Conservation (phyloP, 2,329 filamentous ascomycete species). For the Myriosclerotinia duriaeana region DNA sequence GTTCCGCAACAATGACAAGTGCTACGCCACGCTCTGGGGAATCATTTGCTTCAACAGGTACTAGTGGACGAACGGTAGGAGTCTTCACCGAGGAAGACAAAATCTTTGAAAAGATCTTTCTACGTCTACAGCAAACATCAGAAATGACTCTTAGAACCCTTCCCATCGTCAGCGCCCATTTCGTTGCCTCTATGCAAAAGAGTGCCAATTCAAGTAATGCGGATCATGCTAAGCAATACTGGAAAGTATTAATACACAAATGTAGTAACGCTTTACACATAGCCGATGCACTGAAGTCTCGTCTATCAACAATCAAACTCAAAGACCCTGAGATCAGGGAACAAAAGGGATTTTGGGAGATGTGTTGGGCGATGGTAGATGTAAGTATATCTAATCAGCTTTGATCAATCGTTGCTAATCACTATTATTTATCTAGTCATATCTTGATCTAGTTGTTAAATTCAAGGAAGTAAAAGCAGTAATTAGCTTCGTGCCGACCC, state of each 20-base stretch:
- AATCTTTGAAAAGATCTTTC: slow-evolving; percentile 78
- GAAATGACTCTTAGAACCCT: slow-evolving; percentile 71
- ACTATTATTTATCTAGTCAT: slow-evolving; percentile 48
- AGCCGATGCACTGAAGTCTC: slow-evolving; percentile 68
- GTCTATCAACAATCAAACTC: slow-evolving; percentile 77
- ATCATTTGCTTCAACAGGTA: slow-evolving; percentile 61
- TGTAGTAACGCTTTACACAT: slow-evolving; percentile 70
- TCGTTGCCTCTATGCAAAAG: slow-evolving; percentile 61
- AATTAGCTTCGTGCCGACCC: slow-evolving; percentile 54
- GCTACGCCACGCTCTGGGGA: slow-evolving; percentile 81
- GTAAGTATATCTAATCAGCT: slow-evolving; percentile 28
- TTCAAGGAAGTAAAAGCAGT: slow-evolving; percentile 55
- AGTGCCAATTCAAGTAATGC: slow-evolving; percentile 60
- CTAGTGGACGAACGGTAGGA: slow-evolving; percentile 38
- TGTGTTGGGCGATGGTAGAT: slow-evolving; percentile 73
- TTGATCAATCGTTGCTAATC: slow-evolving; percentile 31
- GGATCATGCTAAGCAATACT: slow-evolving; percentile 61
- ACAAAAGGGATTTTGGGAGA: slow-evolving; percentile 60
- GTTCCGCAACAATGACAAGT: slow-evolving; percentile 50
- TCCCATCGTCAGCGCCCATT: slow-evolving; percentile 67
- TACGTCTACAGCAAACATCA: slow-evolving; percentile 71
- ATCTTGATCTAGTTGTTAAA: slow-evolving; percentile 63
- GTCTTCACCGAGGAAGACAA: slow-evolving; percentile 75
- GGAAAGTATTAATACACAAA: slow-evolving; percentile 69
- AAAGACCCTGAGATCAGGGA: slow-evolving; percentile 77